Percentiles rank a stretch among this genome's conserved stretches.
These are phyloP conservation scores for Tulasnella sp. DNA, from an alignment of 768 basidiomycete species.

Conservation along the genomic window DNA sequence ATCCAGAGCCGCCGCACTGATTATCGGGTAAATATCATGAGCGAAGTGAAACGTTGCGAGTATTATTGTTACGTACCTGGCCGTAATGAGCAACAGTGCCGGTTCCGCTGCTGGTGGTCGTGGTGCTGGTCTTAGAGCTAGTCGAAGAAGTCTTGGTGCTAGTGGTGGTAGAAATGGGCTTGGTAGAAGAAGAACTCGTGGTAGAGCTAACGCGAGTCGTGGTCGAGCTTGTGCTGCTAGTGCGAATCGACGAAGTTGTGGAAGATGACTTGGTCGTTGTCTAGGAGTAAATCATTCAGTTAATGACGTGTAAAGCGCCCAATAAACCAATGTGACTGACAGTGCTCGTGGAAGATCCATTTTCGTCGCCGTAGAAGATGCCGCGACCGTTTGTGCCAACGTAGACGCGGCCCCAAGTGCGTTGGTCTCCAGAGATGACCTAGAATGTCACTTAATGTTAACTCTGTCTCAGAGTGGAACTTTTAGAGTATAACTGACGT, in stretches of 20 bases:
- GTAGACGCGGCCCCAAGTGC: not conserved
- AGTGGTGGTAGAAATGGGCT: not conserved
- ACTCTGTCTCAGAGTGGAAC: too few relatives aligned
- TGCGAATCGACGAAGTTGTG: not conserved
- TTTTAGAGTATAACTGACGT: too few relatives aligned
- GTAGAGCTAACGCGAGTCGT: not conserved
- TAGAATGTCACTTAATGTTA: too few relatives aligned
- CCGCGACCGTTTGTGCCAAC: not conserved
- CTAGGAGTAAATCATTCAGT: not conserved
- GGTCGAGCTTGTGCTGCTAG: not conserved
- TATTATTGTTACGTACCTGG: not conserved
- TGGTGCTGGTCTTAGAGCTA: not conserved
- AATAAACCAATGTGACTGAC: not conserved
- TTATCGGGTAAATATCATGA: not conserved
- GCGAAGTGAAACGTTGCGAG: not conserved
- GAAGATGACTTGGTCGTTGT: not conserved
- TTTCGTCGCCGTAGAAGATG: constrained; percentile 21
- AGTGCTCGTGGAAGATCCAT: not conserved
- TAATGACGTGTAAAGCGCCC: too few relatives aligned
- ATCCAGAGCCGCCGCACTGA: constrained; percentile 13
- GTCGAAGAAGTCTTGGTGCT: not conserved
- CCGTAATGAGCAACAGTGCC: not conserved
- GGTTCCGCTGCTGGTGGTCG: not conserved
- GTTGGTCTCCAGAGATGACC: not conserved
- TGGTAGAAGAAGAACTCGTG: not conserved